Evolutionary conservation across 768 basidiomycete genomes (phyloP), one percentile per base, ranked within the genome.

Genomic region (Hebeloma cylindrosporum): DNA sequence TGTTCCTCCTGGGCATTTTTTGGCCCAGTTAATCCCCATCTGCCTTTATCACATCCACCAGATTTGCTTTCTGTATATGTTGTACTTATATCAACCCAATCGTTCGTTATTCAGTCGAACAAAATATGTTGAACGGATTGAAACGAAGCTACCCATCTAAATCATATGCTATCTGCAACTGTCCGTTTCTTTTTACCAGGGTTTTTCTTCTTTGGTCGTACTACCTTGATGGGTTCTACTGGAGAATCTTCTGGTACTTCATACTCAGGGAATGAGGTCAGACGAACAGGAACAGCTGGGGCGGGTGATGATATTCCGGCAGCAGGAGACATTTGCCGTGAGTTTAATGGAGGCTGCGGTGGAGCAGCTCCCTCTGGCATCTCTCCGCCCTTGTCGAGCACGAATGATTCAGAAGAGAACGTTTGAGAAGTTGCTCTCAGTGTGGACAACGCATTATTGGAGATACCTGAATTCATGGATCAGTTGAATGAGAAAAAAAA

Each of bases 321-420:
- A n/a, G n/a, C n/a, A n/a, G n/a, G n/a, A n/a, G n/a, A n/a, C n/a
- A n/a, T n/a, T n/a, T n/a, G n/a, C n/a, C 59, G 56, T 7, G 60
- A 55, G 29, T 52, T 34, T 13, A 46, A 20, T 9, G 52, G 47
- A n/a, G 43, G 48, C 27, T 45, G 54, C 26, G 54, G 43, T 10
- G 44, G 32, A 21, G 60, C 49, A 43, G 66, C 72, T n/a, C 79
- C 77, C 35, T 75, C 75, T 3, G 93, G 93, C 88, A 94, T 88
- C 66, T 93, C 93, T 2, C 93, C 93, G 1, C 81, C 77, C 56
- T 76, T 78, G 48, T 93, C 90, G 47, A 92, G 80, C 10, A 77
- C 67, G 50, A 79, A 87, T 4, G 70, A 61, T n/a, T 71, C 63
- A 1, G 71, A 60, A 2, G 75, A 67, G 7, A 73, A 69, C 13